Evolutionary conservation across 495 filamentous ascomycete species (phyloP).

Genomic region (Aspergillus coremiiformis): DNA sequence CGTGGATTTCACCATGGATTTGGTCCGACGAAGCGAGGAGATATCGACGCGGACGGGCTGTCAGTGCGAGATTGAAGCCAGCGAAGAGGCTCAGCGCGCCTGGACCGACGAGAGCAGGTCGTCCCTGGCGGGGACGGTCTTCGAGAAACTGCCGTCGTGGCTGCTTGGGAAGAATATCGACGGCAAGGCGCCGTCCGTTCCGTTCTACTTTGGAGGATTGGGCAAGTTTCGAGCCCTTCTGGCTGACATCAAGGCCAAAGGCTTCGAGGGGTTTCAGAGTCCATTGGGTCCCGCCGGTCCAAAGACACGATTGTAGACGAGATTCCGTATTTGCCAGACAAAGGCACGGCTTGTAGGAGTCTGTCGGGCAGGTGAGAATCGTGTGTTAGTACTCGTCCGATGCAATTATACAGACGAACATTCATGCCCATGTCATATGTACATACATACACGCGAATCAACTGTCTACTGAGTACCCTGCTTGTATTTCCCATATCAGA

Average conservation of each 20-base stretch:
- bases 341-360: too few species aligned
- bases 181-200: background rate
- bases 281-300: background rate
- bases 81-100: conserved; percentile 32
- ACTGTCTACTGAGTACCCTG: too few species aligned
- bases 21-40: conserved; percentile 20
- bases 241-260: conserved; percentile 4
- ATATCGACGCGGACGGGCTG: conserved; percentile 15
- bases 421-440: too few species aligned
- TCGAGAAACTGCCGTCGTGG: conserved; percentile 27
- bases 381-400: too few species aligned
- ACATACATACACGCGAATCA: too few species aligned
- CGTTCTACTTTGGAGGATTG: conserved; percentile 15
- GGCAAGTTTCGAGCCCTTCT: conserved; percentile 4
- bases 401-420: too few species aligned
- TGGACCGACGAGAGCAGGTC: conserved; percentile 35
- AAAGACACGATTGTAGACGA: background rate
- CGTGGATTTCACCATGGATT: conserved; percentile 13
- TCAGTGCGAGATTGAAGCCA: conserved; percentile 29
- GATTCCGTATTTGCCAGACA: too few species aligned
- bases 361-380: too few species aligned
- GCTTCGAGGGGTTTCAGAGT: conserved; percentile 6
- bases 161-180: conserved; percentile 27
- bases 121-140: conserved; percentile 31
- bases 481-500: too few species aligned